Percentiles rank a stretch among this genome's conserved stretches.
phyloP scores from a whole-genome alignment of 371 early-diverging fungal species.

The Rhizopus microsporus region DNA sequence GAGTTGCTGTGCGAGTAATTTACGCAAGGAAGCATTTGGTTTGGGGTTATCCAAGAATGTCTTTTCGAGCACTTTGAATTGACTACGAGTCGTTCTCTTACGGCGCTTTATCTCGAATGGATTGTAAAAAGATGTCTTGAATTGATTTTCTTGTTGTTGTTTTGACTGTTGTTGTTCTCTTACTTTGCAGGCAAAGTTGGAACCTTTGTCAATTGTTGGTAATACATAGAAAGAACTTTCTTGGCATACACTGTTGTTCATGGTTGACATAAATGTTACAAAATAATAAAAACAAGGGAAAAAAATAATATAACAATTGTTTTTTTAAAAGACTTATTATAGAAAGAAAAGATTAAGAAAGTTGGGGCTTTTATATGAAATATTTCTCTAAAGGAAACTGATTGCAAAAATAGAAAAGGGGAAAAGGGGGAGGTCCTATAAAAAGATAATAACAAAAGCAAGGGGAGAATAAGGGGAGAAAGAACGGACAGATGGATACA shows the following conservation, averaged over 20 bases:
- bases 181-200: background rate
- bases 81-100: constrained; percentile 67
- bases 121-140: constrained; percentile 69
- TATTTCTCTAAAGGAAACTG: no score
- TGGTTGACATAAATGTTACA: constrained; percentile 1
- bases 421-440: no score
- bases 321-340: background rate
- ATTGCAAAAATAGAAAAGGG: no score
- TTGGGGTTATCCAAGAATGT: constrained; percentile 72
- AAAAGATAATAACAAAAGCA: no score
- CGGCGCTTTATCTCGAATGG: constrained; percentile 80
- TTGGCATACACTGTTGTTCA: background rate
- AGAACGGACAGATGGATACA: no score
- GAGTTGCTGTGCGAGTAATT: constrained; percentile 68
- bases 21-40: constrained; percentile 66
- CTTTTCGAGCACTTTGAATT: constrained; percentile 68
- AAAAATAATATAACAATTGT: background rate
- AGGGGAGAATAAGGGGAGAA: no score
- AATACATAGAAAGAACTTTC: constrained; percentile 1
- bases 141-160: constrained; percentile 15
- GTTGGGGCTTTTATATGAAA: no score
- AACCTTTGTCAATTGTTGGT: background rate
- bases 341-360: no score
- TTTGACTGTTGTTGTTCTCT: background rate
- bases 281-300: constrained; percentile 1